Evolutionary conservation across 192 early-diverging fungal genomes (phyloP), one percentile per base, ranked within the genome.

Genomic region (Blastocladiella britannica): DNA sequence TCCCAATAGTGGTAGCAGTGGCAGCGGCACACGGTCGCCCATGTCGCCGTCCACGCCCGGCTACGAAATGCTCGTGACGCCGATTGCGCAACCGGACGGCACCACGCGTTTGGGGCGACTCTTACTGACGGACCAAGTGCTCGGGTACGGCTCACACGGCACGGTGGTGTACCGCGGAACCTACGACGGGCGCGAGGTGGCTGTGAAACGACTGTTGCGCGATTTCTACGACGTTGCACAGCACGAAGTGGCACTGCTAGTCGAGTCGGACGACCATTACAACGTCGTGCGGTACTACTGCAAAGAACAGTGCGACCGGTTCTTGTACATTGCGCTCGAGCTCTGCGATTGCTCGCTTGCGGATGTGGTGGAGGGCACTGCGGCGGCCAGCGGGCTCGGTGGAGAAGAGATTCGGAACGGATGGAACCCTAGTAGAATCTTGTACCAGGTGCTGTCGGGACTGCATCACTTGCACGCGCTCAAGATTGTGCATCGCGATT

Each of bases 261-360:
- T 89, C 58, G 89, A 95, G 65, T 88, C 85, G 60, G 93, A 96
- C 63, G 75, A 85, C 59, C 94, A 98, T 63, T 86, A 91, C 2
- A 98, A 98, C 60, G 90, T 98, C 2, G 82, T 95, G 25, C 84
- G 93, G 26, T 98, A 98, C 70, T 93, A 80, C 67, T 87, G 79
- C 63, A 88, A 83, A 47, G 91, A 96, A 70, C 73, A 82, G 60
- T 73, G 82, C 26, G 84, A 87, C 60, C 75, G 84, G 26, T 98
- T 98, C 68, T 80, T 93, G 73, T 96, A 92, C 60, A 96, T 98
- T 70, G 94, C 94, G 20, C 73, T 98, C 25, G 94, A 98, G 64
- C 76, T 93, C 1, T 96, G 91, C 61, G 82, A 82, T 3, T 91
- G 83, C 0, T 89, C 89, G 15, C 65, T 98, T 54, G 74, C 80